Evolutionary conservation across 441 rosid species (phyloP), one percentile per base, ranked within the genome.

Genomic region (Melastoma candidum): DNA sequence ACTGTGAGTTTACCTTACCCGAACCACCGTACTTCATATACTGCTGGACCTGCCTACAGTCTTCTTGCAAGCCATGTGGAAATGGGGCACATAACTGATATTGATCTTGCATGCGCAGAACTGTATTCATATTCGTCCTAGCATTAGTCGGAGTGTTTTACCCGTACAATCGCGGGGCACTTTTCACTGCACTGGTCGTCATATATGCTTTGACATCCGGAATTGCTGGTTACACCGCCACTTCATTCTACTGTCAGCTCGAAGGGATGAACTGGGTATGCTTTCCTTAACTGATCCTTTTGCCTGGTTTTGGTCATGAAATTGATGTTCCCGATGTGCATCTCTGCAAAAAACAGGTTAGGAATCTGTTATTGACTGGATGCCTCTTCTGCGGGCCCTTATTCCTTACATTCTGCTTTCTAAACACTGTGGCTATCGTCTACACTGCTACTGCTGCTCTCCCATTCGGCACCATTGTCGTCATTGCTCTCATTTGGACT

Each of bases 151-250:
- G 95, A 51, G 95, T 80, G 26, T 82, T 85, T 65, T 85, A 80
- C 74, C 95, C 90, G 11, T 85, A 85, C 73, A 85, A 85, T 54
- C 82, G 90, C 2, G 95, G 95, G 60, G 90, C 95, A 53, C 76
- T 85, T n/a, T 85, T 82, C 56, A 85, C 95, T 1, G 95, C 94
- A 11, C 65, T 85, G 68, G 94, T 85, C 45, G 85, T 85, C 56
- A 78, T 85, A 48, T 80, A 85, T 39, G 90, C 87, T 8, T 90
- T 85, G 7, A 82, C 95, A 12, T 80, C 95, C 29, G 95, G 90
- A 17, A 78, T 80, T 58, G 84, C 95, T 0, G 95, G 95, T 54
- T 85, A 82, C 46, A 68, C 77, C 14, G 85, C 95, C 25, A 68
- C 90, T 49, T 72, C 95, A 53, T 85, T 82, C 80, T 85, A 80